Evolutionary conservation across 805 yeast genomes (phyloP).

Genomic region (Metschnikowia borealis): DNA sequence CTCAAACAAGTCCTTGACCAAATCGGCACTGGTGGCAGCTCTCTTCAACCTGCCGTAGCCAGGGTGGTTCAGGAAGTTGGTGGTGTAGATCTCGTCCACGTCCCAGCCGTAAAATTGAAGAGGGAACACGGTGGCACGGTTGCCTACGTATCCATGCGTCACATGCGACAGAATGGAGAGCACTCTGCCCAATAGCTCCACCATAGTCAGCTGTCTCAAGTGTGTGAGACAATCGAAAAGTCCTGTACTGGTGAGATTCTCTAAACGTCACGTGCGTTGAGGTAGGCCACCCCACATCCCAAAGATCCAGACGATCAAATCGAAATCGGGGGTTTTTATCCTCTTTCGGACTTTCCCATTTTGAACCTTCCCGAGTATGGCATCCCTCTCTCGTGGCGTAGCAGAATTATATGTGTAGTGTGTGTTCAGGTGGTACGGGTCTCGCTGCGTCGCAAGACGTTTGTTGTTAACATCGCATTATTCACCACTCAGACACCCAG

Average conservation of each 20-base stretch:
- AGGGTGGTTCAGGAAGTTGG: constrained; percentile 20
- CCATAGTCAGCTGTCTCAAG: background rate
- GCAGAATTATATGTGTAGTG: background rate
- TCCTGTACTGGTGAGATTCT: constrained; percentile 1
- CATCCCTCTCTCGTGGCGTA: background rate
- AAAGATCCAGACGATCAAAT: background rate
- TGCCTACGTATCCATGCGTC: constrained; percentile 20
- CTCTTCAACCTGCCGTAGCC: constrained; percentile 17
- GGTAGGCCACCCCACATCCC: background rate
- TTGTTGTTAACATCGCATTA: constrained; percentile 4
- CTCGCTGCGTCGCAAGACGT: constrained; percentile 3
- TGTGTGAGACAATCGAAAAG: background rate
- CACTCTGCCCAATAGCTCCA: constrained; percentile 7
- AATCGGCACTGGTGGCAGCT: constrained; percentile 38
- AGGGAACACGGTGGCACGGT: constrained; percentile 17
- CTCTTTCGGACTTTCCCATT: too few species aligned
- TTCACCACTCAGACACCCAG: background rate
- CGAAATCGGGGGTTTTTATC: too few species aligned
- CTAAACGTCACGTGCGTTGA: background rate
- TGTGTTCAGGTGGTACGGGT: constrained; percentile 2
- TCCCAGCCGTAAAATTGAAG: constrained; percentile 20
- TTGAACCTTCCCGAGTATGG: too few species aligned
- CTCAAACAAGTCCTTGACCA: constrained; percentile 45
- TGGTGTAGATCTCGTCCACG: constrained; percentile 18
- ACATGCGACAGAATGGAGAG: constrained; percentile 20